Evolutionary conservation across 148 eudicot genomes (phyloP).

Genomic region (Selenicereus undatus): DNA sequence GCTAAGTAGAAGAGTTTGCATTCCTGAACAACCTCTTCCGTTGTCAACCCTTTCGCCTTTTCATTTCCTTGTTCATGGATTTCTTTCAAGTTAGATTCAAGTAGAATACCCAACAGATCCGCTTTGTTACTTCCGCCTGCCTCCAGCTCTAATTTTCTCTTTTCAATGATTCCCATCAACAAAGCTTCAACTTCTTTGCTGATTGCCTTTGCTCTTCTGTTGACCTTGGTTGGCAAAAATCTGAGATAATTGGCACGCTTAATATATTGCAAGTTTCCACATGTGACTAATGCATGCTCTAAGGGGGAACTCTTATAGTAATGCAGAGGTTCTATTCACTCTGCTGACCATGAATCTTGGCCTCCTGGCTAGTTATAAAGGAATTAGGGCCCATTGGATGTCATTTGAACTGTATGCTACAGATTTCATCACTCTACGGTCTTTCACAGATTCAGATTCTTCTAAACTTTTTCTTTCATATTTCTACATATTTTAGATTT

Average conservation of each 20-base stretch:
- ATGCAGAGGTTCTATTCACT: background rate
- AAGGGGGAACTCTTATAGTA: background rate
- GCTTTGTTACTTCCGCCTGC: background rate
- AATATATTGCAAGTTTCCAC: background rate
- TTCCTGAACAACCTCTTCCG: constrained; percentile 26
- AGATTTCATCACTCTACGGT: too few relatives aligned
- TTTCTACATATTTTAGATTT: background rate
- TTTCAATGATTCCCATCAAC: constrained; percentile 16
- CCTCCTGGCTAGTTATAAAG: too few relatives aligned
- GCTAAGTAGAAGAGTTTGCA: constrained; percentile 27
- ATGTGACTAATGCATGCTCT: background rate
- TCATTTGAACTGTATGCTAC: too few relatives aligned
- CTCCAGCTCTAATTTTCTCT: constrained; percentile 7
- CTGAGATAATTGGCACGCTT: background rate
- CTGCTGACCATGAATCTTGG: background rate
- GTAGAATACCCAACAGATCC: constrained; percentile 16
- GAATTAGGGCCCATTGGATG: too few relatives aligned
- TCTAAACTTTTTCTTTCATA: background rate
- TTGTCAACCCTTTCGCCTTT: constrained; percentile 16
- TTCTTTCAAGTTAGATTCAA: constrained; percentile 11
- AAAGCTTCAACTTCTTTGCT: constrained; percentile 14
- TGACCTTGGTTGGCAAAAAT: constrained; percentile 20
- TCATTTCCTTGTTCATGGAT: constrained; percentile 6
- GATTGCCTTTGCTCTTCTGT: constrained; percentile 14
- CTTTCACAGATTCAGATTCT: too few relatives aligned